A percentile compares a stretch with the other conserved stretches of the same genome.
phyloP scores from a whole-genome alignment of 257 asterid species.

The Scutellaria minor region DNA sequence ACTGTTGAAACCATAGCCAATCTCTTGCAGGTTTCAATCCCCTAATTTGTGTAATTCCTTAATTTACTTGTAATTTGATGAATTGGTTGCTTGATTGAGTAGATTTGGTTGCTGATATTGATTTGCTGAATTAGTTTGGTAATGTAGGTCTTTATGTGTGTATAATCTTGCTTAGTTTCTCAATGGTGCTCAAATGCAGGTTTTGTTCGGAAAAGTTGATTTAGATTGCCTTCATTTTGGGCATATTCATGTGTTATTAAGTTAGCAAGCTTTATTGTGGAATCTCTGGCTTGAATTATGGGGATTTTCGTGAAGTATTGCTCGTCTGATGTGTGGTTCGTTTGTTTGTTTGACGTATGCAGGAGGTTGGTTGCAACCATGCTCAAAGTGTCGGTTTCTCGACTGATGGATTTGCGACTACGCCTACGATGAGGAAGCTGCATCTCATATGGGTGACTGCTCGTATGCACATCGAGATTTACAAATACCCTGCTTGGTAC shows the following conservation, averaged over 20 bases:
- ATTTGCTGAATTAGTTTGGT: not conserved
- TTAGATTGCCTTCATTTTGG: not conserved
- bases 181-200: not conserved
- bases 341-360: slow-evolving; percentile 15
- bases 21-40: slow-evolving; percentile 79
- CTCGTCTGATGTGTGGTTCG: not conserved
- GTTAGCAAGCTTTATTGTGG: too few relatives aligned
- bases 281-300: not conserved
- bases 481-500: slow-evolving; percentile 97
- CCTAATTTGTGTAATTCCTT: not conserved
- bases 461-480: slow-evolving; percentile 96
- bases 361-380: slow-evolving; percentile 98
- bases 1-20: slow-evolving; percentile 96
- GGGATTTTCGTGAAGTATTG: not conserved
- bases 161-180: not conserved
- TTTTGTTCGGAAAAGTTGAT: slow-evolving; percentile 4
- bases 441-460: slow-evolving; percentile 99
- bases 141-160: slow-evolving; percentile 26
- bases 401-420: slow-evolving; percentile 94
- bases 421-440: slow-evolving; percentile 77
- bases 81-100: not conserved
- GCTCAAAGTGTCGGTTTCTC: slow-evolving; percentile 95
- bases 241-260: slow-evolving; percentile 13
- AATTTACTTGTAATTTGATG: not conserved
- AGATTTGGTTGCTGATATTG: slow-evolving; percentile 23